Evolutionary conservation across 192 early-diverging fungal genomes (phyloP), one percentile per base, ranked within the genome.

Genomic region (Lobosporangium transversale): DNA sequence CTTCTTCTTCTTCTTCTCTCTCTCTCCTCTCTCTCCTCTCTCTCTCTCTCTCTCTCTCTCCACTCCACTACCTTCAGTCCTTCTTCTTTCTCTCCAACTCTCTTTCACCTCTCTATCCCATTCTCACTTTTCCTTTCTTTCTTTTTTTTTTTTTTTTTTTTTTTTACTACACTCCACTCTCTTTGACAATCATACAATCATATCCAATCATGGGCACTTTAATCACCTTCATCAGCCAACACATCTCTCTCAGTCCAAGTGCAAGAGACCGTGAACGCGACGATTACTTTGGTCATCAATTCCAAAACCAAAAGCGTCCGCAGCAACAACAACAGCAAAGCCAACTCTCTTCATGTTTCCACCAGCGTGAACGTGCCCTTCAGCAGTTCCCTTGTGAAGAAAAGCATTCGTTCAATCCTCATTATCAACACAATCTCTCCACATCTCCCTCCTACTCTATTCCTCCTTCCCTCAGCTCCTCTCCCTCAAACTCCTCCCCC

Each of bases 361-460:
- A 62, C 8, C 68, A 71, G 30, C 42, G 54, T 3, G 35, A 71
- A 31, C 59, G 50, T 18, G 59, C 60, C 8, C 29, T 55, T 2
- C 42, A 57, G 27, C 68, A 62, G 8, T 71, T 73, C 35, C 62
- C 62, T 24, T 73, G 70, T n/a, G 70, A 73, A 18, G 58, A 70
- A 10, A 58, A 59, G 27, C 68, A 70, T 44, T 70, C 68, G 9
- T 70, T 53, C 59, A 70, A 70, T 30, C 68, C 68, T 23, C 68
- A 70, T 45, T 70, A 70, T 43, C 70, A 73, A 29, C 70, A 73
- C 40, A 73, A 73, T 42, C 62, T 73, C 55, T 59, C 55, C 3
- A 37, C 61, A 15, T 55, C 49, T 23, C 56, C 70, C 1, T 30
- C 55, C 1, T 62, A 26, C 47, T 63, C 70, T 0, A 29, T 45